Conservation (phyloP, 805 yeast species). For the Kregervanrija delftensis region DNA sequence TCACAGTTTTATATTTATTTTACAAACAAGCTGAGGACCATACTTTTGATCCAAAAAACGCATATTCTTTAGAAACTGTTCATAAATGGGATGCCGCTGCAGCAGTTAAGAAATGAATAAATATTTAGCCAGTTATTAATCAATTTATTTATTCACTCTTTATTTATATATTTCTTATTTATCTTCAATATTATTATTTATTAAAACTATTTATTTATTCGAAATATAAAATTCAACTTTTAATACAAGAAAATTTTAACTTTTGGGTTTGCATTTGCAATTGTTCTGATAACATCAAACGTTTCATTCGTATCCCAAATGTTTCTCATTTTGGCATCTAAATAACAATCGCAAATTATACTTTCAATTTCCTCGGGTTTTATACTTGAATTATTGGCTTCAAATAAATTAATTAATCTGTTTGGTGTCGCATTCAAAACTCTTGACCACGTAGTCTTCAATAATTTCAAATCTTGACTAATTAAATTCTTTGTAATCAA, state of each 20-base stretch:
- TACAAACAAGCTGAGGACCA: constrained; percentile 33
- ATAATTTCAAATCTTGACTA: constrained; percentile 48
- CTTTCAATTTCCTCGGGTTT: constrained; percentile 39
- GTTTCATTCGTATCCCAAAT: constrained; percentile 55
- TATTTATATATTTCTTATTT: constrained; percentile 5
- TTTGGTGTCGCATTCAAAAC: constrained; percentile 62
- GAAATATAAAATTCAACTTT: not conserved
- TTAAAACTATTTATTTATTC: constrained; percentile 1
- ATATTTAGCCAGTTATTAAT: not conserved
- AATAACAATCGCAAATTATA: constrained; percentile 53
- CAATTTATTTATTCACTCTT: constrained; percentile 1
- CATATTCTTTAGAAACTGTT: constrained; percentile 33
- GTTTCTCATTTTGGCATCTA: constrained; percentile 54
- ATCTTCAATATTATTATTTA: constrained; percentile 3
- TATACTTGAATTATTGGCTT: constrained; percentile 21
- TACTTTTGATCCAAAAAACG: constrained; percentile 29
- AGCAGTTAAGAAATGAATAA: constrained; percentile 12
- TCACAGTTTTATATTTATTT: constrained; percentile 26
- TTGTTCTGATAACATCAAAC: constrained; percentile 31
- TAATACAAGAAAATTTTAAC: constrained; percentile 49
- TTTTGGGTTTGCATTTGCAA: constrained; percentile 30
- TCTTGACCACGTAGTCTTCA: constrained; percentile 38
- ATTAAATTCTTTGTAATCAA: constrained; percentile 70
- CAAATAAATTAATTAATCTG: constrained; percentile 32
- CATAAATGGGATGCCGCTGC: constrained; percentile 44